Evolutionary conservation across 1,284 basidiomycete species (phyloP).

Genomic region (Ustilago vetiveriae): DNA sequence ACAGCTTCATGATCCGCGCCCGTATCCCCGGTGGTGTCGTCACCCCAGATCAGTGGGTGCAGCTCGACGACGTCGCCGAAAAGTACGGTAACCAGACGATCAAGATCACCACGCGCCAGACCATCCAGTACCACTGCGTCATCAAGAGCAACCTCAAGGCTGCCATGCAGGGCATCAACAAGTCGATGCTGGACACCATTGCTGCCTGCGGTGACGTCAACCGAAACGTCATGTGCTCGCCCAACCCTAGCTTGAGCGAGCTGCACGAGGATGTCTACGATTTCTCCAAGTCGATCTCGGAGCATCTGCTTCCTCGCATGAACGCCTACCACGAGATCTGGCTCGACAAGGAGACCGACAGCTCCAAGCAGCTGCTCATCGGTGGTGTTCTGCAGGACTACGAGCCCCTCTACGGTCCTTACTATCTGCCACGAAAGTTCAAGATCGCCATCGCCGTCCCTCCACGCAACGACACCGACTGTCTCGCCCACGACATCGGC

Average conservation of each 20-base stretch:
- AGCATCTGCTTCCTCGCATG: conserved; percentile 87
- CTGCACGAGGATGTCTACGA: conserved; percentile 85
- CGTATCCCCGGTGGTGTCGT: conserved; percentile 96
- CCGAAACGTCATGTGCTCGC: conserved; percentile 89
- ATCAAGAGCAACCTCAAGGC: conserved; percentile 96
- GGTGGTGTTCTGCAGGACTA: conserved; percentile 91
- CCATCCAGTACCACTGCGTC: conserved; percentile 99
- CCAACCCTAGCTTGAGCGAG: conserved; percentile 85
- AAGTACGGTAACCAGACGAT: conserved; percentile 93
- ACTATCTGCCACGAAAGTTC: conserved; percentile 96
- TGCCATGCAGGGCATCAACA: conserved; percentile 95
- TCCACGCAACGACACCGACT: conserved; percentile 94
- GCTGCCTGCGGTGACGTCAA: conserved; percentile 99
- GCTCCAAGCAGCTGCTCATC: conserved; percentile 78
- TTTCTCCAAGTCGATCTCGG: conserved; percentile 86
- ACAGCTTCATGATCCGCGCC: conserved; percentile 98
- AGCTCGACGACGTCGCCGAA: conserved; percentile 94
- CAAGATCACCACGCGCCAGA: conserved; percentile 97
- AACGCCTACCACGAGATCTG: conserved; percentile 98
- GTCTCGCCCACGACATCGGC: conserved; percentile 94
- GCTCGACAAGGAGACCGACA: conserved; percentile 75
- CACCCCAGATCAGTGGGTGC: conserved; percentile 88
- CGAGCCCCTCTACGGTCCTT: conserved; percentile 95
- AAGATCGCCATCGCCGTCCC: conserved; percentile 97
- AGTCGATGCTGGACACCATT: conserved; percentile 88